Percentiles rank a stretch among this genome's conserved stretches.
phyloP scores from a whole-genome alignment of 2,329 filamentous ascomycete species.

The Phoma herbarum region DNA sequence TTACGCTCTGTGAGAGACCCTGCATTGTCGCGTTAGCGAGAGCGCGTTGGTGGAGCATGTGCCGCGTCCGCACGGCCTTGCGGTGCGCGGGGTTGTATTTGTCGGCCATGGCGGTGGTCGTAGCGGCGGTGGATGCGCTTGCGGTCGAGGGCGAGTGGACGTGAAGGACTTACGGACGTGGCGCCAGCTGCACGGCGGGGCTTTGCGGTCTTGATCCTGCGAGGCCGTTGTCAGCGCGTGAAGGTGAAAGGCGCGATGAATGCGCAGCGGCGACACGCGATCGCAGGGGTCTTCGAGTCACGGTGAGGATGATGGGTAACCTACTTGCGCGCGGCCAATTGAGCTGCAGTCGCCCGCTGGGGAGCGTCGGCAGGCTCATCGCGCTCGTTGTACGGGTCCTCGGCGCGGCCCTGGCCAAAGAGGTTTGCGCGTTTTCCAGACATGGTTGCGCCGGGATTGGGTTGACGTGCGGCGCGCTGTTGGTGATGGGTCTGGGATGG shows the following conservation, averaged over 20 bases:
- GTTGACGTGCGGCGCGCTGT: conserved; percentile 21
- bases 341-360: conserved; percentile 62
- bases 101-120: conserved; percentile 10
- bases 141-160: conserved; percentile 9
- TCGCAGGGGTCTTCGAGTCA: background rate
- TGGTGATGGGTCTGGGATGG: conserved; percentile 17
- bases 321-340: conserved; percentile 64
- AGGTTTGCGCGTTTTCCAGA: conserved; percentile 40
- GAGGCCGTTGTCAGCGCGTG: conserved; percentile 29
- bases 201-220: conserved; percentile 41
- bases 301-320: conserved; percentile 49
- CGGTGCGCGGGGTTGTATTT: conserved; percentile 21
- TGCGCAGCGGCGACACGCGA: conserved; percentile 9
- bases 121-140: conserved; percentile 6
- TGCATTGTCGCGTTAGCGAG: conserved; percentile 33
- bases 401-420: conserved; percentile 42
- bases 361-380: conserved; percentile 55
- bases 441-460: conserved; percentile 33
- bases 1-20: conserved; percentile 34
- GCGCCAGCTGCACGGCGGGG: conserved; percentile 34
- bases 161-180: conserved; percentile 38
- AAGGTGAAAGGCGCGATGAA: conserved; percentile 2
- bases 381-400: conserved; percentile 39
- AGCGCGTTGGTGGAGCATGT: conserved; percentile 13
- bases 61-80: conserved; percentile 21